Conservation (phyloP, 371 early-diverging fungal species). For the Dichotomocladium elegans region DNA sequence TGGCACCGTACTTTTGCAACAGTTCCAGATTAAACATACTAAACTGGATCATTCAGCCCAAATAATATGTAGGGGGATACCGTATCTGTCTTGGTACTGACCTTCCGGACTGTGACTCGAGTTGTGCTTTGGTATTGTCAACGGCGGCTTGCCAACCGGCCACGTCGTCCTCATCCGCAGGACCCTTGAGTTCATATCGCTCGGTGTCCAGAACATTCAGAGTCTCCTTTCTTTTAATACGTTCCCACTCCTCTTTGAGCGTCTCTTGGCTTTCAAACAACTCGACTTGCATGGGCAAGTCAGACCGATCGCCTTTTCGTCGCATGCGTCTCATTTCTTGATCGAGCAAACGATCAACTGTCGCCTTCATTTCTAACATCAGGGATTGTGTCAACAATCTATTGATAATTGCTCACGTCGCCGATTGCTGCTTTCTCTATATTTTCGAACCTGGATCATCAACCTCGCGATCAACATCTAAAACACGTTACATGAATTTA, state of each 20-base stretch:
- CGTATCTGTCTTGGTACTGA: slow-evolving; percentile 4
- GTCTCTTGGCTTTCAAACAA: slow-evolving; percentile 40
- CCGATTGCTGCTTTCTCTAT: slow-evolving; percentile 1
- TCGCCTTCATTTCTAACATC: slow-evolving; percentile 26
- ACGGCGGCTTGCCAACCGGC: slow-evolving; percentile 66
- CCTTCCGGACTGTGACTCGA: slow-evolving; percentile 79
- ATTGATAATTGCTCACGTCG: too few species aligned
- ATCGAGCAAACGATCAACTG: slow-evolving; percentile 63
- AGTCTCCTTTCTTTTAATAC: slow-evolving; percentile 50
- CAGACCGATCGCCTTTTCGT: slow-evolving; percentile 30
- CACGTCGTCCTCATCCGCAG: slow-evolving; percentile 35
- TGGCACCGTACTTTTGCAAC: slow-evolving; percentile 76
- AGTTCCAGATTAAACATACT: slow-evolving; percentile 78
- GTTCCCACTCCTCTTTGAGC: slow-evolving; percentile 61
- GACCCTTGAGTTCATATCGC: slow-evolving; percentile 61
- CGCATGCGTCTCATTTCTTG: slow-evolving; percentile 67
- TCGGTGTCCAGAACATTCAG: slow-evolving; percentile 56
- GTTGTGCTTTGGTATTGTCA: slow-evolving; percentile 78
- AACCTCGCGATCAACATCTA: slow-evolving; percentile 45
- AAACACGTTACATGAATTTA: too few species aligned
- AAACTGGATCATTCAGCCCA: neutral
- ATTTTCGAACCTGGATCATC: slow-evolving; percentile 27
- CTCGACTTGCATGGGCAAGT: slow-evolving; percentile 26
- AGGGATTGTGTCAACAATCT: neutral
- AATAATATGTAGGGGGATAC: neutral